Conservation (phyloP, 345 rosid genomes). For the Hypericum androsaemum region DNA sequence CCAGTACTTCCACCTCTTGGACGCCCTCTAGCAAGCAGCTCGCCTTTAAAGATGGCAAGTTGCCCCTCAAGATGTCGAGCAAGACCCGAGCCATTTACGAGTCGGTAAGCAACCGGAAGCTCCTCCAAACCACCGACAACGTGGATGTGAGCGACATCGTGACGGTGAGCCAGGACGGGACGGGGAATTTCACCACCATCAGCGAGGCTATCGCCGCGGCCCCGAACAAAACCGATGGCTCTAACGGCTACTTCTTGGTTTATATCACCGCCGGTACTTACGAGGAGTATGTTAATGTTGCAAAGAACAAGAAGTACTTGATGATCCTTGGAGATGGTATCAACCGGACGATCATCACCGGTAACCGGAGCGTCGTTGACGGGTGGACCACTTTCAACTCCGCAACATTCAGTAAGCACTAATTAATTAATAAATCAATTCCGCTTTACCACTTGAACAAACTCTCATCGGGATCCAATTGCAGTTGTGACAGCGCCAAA, state of each 20-base stretch:
- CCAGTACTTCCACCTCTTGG: slow-evolving; percentile 9
- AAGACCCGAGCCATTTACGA: slow-evolving; percentile 40
- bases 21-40: slow-evolving; percentile 23
- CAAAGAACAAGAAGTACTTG: slow-evolving; percentile 58
- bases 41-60: slow-evolving; percentile 36
- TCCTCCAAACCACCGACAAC: slow-evolving; percentile 26
- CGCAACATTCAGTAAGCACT: slow-evolving; percentile 61
- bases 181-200: slow-evolving; percentile 65
- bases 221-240: slow-evolving; percentile 52
- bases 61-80: slow-evolving; percentile 50
- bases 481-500: too few relatives aligned
- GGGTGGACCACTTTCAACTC: slow-evolving; percentile 91
- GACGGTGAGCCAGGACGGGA: slow-evolving; percentile 60
- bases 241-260: slow-evolving; percentile 64
- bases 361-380: slow-evolving; percentile 68
- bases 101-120: slow-evolving; percentile 44
- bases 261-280: slow-evolving; percentile 61
- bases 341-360: slow-evolving; percentile 66
- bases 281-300: slow-evolving; percentile 58
- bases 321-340: slow-evolving; percentile 94
- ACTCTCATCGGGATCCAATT: too few relatives aligned
- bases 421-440: background rate
- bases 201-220: slow-evolving; percentile 60
- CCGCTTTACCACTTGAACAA: background rate
- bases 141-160: slow-evolving; percentile 44